Conservation (phyloP, 2,329 filamentous ascomycete genomes). For the Fusarium luffae region DNA sequence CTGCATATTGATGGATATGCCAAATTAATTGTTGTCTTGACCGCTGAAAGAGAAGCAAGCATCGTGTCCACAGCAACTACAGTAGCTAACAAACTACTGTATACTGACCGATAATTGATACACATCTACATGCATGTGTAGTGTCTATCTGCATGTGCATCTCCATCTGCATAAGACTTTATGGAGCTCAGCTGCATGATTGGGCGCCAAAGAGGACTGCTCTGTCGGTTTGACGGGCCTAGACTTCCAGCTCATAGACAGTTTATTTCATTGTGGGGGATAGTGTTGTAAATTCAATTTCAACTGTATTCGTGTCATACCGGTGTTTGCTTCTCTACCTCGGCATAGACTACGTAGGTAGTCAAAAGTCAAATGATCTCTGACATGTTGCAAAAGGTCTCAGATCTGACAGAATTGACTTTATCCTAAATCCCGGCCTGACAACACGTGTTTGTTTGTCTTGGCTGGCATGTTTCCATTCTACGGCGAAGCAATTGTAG, state of each 20-base stretch:
- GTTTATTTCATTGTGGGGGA: slow-evolving; percentile 28
- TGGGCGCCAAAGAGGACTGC: slow-evolving; percentile 19
- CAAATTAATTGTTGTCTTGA: slow-evolving; percentile 28
- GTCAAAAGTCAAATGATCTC: neutral
- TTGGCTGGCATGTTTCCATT: slow-evolving; percentile 15
- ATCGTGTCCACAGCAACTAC: slow-evolving; percentile 12
- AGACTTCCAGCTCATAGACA: slow-evolving; percentile 17
- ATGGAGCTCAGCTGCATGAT: slow-evolving; percentile 13
- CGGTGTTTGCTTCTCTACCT: slow-evolving; percentile 6
- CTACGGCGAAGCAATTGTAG: slow-evolving; percentile 7
- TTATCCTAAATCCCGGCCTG: slow-evolving; percentile 6
- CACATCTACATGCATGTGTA: neutral
- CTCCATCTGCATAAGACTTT: neutral
- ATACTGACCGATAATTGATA: slow-evolving; percentile 11
- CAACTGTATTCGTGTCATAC: neutral
- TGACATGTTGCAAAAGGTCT: slow-evolving; percentile 19
- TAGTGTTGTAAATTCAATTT: neutral
- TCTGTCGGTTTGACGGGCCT: slow-evolving; percentile 22
- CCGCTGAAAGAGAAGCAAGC: slow-evolving; percentile 39
- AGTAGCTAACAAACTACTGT: neutral
- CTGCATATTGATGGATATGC: neutral
- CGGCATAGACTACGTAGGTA: neutral
- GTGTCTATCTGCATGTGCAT: neutral
- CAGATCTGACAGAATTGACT: slow-evolving; percentile 16
- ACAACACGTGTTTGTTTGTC: slow-evolving; percentile 26